These are phyloP conservation scores for Cyclotella kingstonii DNA, from an alignment of 108 stramenopile species.

Conservation along the genomic window DNA sequence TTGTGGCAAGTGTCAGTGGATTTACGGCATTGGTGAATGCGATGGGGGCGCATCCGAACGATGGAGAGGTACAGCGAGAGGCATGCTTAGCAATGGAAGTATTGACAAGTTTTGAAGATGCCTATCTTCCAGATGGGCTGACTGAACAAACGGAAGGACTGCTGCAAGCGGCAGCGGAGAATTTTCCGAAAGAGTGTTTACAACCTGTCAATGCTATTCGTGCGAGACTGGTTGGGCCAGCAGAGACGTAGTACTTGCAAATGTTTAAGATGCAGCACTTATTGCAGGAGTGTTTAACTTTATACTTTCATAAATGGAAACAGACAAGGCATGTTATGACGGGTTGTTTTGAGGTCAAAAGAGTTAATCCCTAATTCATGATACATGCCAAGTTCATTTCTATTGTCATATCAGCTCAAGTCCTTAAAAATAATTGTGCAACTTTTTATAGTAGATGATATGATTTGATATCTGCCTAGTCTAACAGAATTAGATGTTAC, in stretches of 20 bases:
- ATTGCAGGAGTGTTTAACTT: too few relatives aligned
- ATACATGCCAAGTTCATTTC: too few relatives aligned
- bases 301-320: too few relatives aligned
- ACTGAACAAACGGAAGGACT: conserved; percentile 66
- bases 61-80: conserved; percentile 56
- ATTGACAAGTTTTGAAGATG: conserved; percentile 60
- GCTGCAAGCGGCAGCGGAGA: conserved; percentile 59
- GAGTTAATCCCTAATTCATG: too few relatives aligned
- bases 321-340: too few relatives aligned
- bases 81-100: conserved; percentile 62
- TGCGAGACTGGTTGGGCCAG: conserved; percentile 5
- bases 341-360: too few relatives aligned
- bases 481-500: too few relatives aligned
- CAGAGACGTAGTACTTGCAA: not conserved
- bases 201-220: conserved; percentile 44
- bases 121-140: conserved; percentile 69
- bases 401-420: too few relatives aligned
- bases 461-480: too few relatives aligned
- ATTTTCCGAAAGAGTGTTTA: conserved; percentile 63
- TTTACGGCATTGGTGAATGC: conserved; percentile 80
- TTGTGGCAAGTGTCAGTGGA: conserved; percentile 77
- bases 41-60: conserved; percentile 64
- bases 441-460: too few relatives aligned
- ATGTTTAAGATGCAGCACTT: not conserved
- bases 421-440: too few relatives aligned